Conservation (phyloP, 345 rosid species). For the Toxicodendron radicans region DNA sequence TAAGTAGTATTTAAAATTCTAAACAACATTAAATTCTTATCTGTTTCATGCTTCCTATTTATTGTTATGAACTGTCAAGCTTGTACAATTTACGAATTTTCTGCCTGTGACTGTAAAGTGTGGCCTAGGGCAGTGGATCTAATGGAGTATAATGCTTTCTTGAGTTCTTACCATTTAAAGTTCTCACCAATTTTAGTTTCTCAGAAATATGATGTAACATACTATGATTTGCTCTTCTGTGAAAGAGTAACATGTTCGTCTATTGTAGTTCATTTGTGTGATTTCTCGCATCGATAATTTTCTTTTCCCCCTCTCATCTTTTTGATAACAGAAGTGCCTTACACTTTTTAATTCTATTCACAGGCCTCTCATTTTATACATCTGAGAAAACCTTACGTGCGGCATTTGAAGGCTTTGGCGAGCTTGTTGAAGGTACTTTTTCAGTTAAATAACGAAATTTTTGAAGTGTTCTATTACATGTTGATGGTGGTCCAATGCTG, state of each 20-base stretch:
- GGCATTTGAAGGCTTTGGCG: constrained; percentile 90
- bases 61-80: not conserved
- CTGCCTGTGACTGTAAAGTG: not conserved
- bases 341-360: not conserved
- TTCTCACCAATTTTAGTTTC: not conserved
- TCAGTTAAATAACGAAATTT: not conserved
- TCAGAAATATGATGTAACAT: not conserved
- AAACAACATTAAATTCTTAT: not conserved
- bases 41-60: constrained; percentile 5
- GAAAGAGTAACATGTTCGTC: not conserved
- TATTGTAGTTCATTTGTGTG: not conserved
- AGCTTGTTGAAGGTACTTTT: constrained; percentile 74
- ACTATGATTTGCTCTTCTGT: not conserved
- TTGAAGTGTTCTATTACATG: not conserved
- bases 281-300: not conserved
- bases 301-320: not conserved
- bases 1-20: constrained; percentile 29
- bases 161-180: not conserved
- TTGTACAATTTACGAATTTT: not conserved
- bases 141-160: not conserved
- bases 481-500: not conserved
- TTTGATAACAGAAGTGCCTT: constrained; percentile 15
- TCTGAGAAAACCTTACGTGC: constrained; percentile 90
- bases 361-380: constrained; percentile 93
- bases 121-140: not conserved